Percentiles rank a stretch among this genome's conserved stretches.
Evolutionary conservation across 2,329 filamentous ascomycete species (phyloP).

Genomic region (Hawksworthiomyces lignivorus): DNA sequence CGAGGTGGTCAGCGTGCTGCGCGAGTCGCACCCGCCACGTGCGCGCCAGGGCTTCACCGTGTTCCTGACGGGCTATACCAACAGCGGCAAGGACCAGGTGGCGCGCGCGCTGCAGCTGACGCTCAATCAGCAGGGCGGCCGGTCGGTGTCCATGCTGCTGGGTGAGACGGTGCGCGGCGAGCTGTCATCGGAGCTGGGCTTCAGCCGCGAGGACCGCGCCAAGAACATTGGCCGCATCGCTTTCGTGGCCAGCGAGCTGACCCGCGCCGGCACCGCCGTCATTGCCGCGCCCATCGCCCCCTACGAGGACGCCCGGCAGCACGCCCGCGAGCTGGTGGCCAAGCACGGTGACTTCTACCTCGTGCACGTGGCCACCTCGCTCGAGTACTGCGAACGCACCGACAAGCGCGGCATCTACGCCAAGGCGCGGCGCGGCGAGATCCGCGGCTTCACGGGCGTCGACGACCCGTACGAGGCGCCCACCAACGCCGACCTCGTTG

Average conservation of each 20-base stretch:
- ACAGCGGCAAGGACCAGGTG: constrained; percentile 94
- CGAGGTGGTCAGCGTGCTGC: constrained; percentile 91
- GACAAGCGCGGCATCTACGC: constrained; percentile 88
- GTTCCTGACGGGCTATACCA: constrained; percentile 95
- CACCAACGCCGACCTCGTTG: constrained; percentile 70
- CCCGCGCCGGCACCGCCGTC: constrained; percentile 84
- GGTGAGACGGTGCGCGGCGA: constrained; percentile 93
- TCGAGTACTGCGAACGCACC: constrained; percentile 90
- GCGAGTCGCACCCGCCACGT: constrained; percentile 91
- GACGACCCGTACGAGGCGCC: constrained; percentile 94
- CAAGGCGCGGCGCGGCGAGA: constrained; percentile 76
- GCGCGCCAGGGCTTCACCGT: constrained; percentile 93
- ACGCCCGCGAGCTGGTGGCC: constrained; percentile 77
- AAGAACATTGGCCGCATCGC: constrained; percentile 94
- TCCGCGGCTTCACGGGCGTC: constrained; percentile 97
- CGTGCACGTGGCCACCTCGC: constrained; percentile 84
- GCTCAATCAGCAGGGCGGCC: constrained; percentile 94
- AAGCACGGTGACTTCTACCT: constrained; percentile 90
- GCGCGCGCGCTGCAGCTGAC: constrained; percentile 93
- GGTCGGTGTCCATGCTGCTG: constrained; percentile 86
- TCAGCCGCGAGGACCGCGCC: constrained; percentile 85
- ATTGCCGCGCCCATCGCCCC: constrained; percentile 96
- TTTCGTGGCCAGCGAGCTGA: constrained; percentile 92
- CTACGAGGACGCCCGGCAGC: constrained; percentile 68
- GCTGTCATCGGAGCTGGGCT: constrained; percentile 90